Conservation (phyloP, 73 alveolate species). For the Tetrahymena borealis region DNA sequence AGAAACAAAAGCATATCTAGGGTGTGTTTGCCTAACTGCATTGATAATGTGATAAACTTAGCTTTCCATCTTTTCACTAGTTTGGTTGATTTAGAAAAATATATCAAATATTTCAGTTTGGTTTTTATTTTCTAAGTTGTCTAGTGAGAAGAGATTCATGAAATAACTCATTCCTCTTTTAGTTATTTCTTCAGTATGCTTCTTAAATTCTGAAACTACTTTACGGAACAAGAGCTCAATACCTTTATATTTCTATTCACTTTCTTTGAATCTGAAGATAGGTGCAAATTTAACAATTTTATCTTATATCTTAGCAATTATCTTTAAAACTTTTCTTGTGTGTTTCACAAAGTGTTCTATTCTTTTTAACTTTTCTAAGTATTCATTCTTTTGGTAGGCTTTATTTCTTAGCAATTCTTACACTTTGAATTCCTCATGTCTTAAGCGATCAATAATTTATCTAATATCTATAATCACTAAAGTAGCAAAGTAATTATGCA, state of each 20-base stretch:
- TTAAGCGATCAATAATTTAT: not conserved
- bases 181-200: not conserved
- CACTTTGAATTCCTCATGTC: constrained; percentile 1
- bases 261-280: not conserved
- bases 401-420: not conserved
- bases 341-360: not conserved
- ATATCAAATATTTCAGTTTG: not conserved
- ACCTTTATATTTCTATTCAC: not conserved
- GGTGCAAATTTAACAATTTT: not conserved
- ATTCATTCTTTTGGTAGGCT: not conserved
- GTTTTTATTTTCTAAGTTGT: not conserved
- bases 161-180: not conserved
- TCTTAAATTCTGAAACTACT: not conserved
- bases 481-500: not conserved
- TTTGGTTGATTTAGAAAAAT: not conserved
- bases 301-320: not conserved
- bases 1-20: not conserved
- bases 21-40: not conserved
- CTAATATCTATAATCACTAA: not conserved
- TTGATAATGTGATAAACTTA: not conserved
- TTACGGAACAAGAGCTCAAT: not conserved
- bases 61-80: not conserved
- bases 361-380: not conserved
- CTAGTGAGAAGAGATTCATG: not conserved
- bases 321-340: not conserved